A percentile compares a stretch with the other conserved stretches of the same genome.
Conservation (phyloP, 1,139 yeast species). For the Yamadazyma triangularis region DNA sequence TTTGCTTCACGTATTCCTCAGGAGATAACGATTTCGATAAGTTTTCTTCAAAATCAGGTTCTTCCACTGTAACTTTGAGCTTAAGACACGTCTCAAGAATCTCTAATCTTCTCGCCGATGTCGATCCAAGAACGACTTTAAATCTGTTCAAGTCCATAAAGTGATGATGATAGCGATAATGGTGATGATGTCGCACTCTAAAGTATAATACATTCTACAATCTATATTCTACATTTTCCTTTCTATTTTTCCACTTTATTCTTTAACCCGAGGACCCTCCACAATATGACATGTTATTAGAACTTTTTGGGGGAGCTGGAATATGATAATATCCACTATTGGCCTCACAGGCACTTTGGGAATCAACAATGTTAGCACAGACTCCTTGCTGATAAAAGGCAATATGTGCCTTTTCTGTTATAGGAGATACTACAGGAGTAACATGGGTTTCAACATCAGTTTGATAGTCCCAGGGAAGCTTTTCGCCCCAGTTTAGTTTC, state of each 20-base stretch:
- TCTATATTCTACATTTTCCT: no score
- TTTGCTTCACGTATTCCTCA: conserved; percentile 61
- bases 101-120: conserved; percentile 76
- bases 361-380: conserved; percentile 6
- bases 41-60: conserved; percentile 71
- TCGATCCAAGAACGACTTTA: conserved; percentile 64
- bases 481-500: background rate
- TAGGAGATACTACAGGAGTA: conserved; percentile 3
- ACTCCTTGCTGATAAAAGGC: conserved; percentile 7
- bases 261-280: no score
- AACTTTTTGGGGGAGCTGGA: no score
- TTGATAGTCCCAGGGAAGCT: conserved; percentile 3
- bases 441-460: conserved; percentile 1
- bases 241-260: no score
- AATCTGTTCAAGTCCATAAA: no score
- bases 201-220: no score
- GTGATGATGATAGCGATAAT: no score
- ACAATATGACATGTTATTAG: no score
- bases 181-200: no score
- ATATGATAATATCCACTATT: no score
- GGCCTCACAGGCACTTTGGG: conserved; percentile 7
- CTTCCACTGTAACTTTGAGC: conserved; percentile 41
- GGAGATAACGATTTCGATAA: conserved; percentile 54
- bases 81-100: conserved; percentile 62
- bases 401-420: conserved; percentile 1